A percentile compares a stretch with the other conserved stretches of the same genome.
These are phyloP conservation scores for Lanmaoa rubissima DNA, from an alignment of 768 basidiomycete genomes.

Conservation along the genomic window DNA sequence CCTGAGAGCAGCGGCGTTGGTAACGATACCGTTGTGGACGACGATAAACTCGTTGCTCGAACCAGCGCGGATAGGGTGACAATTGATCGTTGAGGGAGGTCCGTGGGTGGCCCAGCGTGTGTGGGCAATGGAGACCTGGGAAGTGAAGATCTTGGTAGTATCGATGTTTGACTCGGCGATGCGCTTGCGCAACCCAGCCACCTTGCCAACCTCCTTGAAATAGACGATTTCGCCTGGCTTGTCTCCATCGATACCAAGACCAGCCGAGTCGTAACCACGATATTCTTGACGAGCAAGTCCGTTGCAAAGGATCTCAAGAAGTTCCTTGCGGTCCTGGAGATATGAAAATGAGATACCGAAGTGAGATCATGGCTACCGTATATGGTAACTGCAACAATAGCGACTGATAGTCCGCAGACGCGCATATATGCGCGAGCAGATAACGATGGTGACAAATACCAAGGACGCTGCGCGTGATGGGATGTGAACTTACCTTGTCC, in stretches of 20 bases:
- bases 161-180: slow-evolving; percentile 72
- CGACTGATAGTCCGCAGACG: not conserved
- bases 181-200: slow-evolving; percentile 86
- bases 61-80: slow-evolving; percentile 92
- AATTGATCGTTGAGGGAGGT: slow-evolving; percentile 81
- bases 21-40: slow-evolving; percentile 99
- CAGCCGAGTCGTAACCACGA: slow-evolving; percentile 97
- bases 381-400: slow-evolving; percentile 13
- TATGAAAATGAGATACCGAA: slow-evolving; percentile 10
- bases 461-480: not conserved
- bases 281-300: slow-evolving; percentile 96
- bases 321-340: slow-evolving; percentile 76
- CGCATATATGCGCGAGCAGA: slow-evolving; percentile 10
- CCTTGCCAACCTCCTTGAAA: slow-evolving; percentile 99
- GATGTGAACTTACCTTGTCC: slow-evolving; percentile 70
- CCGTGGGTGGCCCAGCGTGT: slow-evolving; percentile 99
- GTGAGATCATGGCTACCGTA: slow-evolving; percentile 15
- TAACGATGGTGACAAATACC: not conserved
- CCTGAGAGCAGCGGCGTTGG: slow-evolving; percentile 85
- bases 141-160: slow-evolving; percentile 71
- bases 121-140: slow-evolving; percentile 96
- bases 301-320: slow-evolving; percentile 86
- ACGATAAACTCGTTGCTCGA: slow-evolving; percentile 79
- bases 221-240: slow-evolving; percentile 69
- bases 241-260: slow-evolving; percentile 90